Evolutionary conservation across 352 stramenopile species (phyloP).

Genomic region (Phytopythium delawarense): DNA sequence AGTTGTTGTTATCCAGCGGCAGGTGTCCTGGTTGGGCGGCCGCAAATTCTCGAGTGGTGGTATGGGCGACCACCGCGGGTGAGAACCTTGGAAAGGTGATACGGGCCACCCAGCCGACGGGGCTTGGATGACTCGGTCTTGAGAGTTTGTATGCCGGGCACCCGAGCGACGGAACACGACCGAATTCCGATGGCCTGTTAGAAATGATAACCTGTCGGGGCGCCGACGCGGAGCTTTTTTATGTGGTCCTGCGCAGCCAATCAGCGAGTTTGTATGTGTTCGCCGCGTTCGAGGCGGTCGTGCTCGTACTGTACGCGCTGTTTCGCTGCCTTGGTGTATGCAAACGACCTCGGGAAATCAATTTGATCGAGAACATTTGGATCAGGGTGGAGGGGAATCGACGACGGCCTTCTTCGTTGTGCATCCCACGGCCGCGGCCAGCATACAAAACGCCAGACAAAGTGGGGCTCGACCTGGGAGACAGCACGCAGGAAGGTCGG

Average conservation of each 20-base stretch:
- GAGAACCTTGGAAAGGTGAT: slow-evolving; percentile 4
- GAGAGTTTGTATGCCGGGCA: background rate
- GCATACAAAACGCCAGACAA: background rate
- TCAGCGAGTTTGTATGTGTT: background rate
- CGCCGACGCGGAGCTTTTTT: background rate
- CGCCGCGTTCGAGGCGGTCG: background rate
- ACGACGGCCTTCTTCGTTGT: background rate
- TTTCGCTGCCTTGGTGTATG: background rate
- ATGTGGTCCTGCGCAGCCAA: background rate
- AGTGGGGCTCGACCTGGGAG: no score
- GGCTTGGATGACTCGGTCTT: background rate
- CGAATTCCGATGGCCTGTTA: slow-evolving; percentile 7
- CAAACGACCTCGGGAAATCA: background rate
- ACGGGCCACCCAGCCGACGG: background rate
- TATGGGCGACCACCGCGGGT: background rate
- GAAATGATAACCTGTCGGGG: background rate
- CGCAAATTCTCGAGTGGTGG: slow-evolving; percentile 26
- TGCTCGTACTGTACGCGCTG: background rate
- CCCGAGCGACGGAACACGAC: slow-evolving; percentile 4
- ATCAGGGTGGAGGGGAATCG: background rate
- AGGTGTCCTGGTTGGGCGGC: slow-evolving; percentile 22
- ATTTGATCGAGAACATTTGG: background rate
- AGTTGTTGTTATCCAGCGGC: no score
- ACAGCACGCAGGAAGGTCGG: no score
- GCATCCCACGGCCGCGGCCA: background rate